These are phyloP conservation scores for Zygoascus meyerae DNA, from an alignment of 1,139 yeast species.

Conservation along the genomic window DNA sequence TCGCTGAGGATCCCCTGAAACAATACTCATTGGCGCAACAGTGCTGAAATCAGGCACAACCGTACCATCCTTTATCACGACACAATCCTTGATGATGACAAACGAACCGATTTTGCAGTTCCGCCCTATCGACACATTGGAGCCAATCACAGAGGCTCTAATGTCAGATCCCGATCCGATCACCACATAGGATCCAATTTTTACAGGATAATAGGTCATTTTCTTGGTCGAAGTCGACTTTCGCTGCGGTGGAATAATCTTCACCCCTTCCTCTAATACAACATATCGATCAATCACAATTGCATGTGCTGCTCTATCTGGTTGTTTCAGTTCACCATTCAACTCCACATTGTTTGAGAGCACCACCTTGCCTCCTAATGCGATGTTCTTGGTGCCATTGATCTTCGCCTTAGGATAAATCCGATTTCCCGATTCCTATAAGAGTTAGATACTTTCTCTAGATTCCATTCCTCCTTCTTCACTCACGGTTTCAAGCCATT, in stretches of 20 bases:
- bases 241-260: constrained; percentile 23
- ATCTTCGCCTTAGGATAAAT: constrained; percentile 47
- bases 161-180: constrained; percentile 44
- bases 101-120: constrained; percentile 51
- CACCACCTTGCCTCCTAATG: constrained; percentile 43
- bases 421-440: constrained; percentile 47
- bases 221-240: constrained; percentile 14
- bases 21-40: constrained; percentile 57
- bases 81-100: constrained; percentile 58
- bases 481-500: constrained; percentile 28
- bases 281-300: constrained; percentile 53
- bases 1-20: constrained; percentile 32
- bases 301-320: constrained; percentile 29
- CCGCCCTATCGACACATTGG: constrained; percentile 51
- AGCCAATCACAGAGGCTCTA: constrained; percentile 39
- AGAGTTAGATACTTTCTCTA: background rate
- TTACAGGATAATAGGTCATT: constrained; percentile 33
- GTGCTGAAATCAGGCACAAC: constrained; percentile 51
- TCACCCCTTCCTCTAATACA: constrained; percentile 24
- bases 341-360: constrained; percentile 36
- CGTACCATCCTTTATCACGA: constrained; percentile 45
- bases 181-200: constrained; percentile 55
- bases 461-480: background rate
- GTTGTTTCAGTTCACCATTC: constrained; percentile 37
- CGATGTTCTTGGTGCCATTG: constrained; percentile 41